A percentile compares a stretch with the other conserved stretches of the same genome.
phyloP scores from a whole-genome alignment of 331 rosid species.

The Spiraea crenata region DNA sequence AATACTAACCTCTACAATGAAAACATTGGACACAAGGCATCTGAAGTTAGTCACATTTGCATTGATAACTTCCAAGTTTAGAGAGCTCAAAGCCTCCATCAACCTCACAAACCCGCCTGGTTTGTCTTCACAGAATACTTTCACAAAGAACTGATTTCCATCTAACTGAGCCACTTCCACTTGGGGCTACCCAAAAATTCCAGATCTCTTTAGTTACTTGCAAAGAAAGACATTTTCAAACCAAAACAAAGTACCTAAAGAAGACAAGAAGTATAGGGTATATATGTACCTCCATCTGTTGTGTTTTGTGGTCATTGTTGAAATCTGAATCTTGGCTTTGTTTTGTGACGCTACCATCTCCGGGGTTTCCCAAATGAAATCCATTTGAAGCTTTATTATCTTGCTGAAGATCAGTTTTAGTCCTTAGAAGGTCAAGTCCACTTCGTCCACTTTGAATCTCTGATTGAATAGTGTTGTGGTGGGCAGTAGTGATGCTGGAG shows the following conservation, averaged over 20 bases:
- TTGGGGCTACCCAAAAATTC: constrained; percentile 56
- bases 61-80: constrained; percentile 68
- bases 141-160: constrained; percentile 74
- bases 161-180: constrained; percentile 87
- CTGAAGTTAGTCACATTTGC: constrained; percentile 79
- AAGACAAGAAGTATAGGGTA: neutral
- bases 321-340: constrained; percentile 37
- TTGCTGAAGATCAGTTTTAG: constrained; percentile 34
- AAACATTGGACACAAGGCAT: constrained; percentile 79
- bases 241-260: neutral
- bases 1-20: constrained; percentile 64
- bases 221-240: neutral
- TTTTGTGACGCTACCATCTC: constrained; percentile 36
- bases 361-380: constrained; percentile 41
- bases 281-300: constrained; percentile 80
- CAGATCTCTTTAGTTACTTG: neutral
- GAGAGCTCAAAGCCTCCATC: constrained; percentile 73
- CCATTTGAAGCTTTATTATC: constrained; percentile 32
- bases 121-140: constrained; percentile 80
- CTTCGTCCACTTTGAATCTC: constrained; percentile 26
- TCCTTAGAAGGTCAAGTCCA: constrained; percentile 13
- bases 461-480: constrained; percentile 28
- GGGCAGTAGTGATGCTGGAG: constrained; percentile 18
- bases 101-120: constrained; percentile 74
- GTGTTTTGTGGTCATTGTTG: constrained; percentile 39